These are phyloP conservation scores for Phaeolepiota aurea DNA, from an alignment of 768 basidiomycete genomes.

Conservation along the genomic window DNA sequence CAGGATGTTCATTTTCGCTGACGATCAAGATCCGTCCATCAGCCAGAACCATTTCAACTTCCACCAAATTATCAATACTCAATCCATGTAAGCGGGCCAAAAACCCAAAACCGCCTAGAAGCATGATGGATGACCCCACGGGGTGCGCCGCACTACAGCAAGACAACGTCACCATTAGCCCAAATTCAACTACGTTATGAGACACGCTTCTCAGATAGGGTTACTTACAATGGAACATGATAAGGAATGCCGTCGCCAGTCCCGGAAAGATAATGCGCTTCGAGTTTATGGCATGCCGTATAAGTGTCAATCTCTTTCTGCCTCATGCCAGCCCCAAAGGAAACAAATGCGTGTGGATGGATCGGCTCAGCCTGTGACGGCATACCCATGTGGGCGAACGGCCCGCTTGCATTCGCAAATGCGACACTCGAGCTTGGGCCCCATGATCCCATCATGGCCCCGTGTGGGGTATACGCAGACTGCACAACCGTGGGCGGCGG, in stretches of 20 bases:
- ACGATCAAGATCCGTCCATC: constrained; percentile 81
- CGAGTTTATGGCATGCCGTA: constrained; percentile 61
- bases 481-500: constrained; percentile 21
- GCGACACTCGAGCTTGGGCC: constrained; percentile 15
- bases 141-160: constrained; percentile 78
- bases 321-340: constrained; percentile 78
- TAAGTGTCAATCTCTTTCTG: constrained; percentile 81
- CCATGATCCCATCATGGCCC: constrained; percentile 29
- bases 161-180: too few species aligned
- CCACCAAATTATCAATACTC: constrained; percentile 84
- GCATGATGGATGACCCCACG: constrained; percentile 71
- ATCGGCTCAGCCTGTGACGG: constrained; percentile 48
- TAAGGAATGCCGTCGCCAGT: constrained; percentile 57
- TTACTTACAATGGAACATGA: constrained; percentile 73
- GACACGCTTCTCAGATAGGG: too few species aligned
- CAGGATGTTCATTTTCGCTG: constrained; percentile 64
- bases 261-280: constrained; percentile 44
- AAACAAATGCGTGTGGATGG: constrained; percentile 69
- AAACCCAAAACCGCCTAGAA: constrained; percentile 86
- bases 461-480: constrained; percentile 21
- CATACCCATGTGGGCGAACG: constrained; percentile 22
- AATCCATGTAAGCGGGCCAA: constrained; percentile 76
- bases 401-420: constrained; percentile 16
- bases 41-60: constrained; percentile 87
- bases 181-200: too few species aligned